Base-by-base conservation (phyloP, 2,329 filamentous ascomycete species). In the Zelopaecilomyces penicillatus region DNA sequence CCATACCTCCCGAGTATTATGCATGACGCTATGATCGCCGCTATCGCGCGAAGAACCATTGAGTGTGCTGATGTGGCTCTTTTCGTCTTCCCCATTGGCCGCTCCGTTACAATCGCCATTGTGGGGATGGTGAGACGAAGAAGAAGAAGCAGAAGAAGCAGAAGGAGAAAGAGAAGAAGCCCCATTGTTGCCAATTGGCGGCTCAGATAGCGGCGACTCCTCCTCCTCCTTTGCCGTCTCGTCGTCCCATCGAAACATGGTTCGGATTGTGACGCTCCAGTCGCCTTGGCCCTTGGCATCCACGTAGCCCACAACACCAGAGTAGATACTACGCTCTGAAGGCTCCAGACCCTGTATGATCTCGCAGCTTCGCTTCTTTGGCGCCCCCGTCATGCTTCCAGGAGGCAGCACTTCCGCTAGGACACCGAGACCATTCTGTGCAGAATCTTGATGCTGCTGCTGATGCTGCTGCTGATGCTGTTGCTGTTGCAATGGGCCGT, bases 311-410 rank as follows among this genome's bases (percentile, higher is more conserved):
- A 96, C 76, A 2, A 94, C 85, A 19, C 93, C 89, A 5, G 87
- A 87, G 65, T 96, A 96, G 42, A 96, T 65, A 30, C 87, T 82
- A 42, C 91, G 73, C 54, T 82, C 76, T 12, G 65, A 65, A 32
- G 39, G 54, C 64, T 95, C 90, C 35, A 95, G 74, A 3, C 72
- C 66, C 47, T 75, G 73, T 19, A 97, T 70, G 38, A 96, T 76
- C 68, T 95, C 83, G 62, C 91, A 96, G 51, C 85, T 91, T 39
- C 91, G 78, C 65, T 91, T 90, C 71, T 97, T 97, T 0, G 91
- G 93, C 1, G 91, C 91, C 5, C 93, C 93, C 2, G 91, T 97
- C 93, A 97, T 97, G 56, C 85, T 91, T 0, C 93, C 91, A 0
- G 93, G 89, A 0, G 93, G 91, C 1, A 97, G 73, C 39, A 82